phyloP scores from a whole-genome alignment of 306 rosid genomes.

The Pyrus betulifolia region DNA sequence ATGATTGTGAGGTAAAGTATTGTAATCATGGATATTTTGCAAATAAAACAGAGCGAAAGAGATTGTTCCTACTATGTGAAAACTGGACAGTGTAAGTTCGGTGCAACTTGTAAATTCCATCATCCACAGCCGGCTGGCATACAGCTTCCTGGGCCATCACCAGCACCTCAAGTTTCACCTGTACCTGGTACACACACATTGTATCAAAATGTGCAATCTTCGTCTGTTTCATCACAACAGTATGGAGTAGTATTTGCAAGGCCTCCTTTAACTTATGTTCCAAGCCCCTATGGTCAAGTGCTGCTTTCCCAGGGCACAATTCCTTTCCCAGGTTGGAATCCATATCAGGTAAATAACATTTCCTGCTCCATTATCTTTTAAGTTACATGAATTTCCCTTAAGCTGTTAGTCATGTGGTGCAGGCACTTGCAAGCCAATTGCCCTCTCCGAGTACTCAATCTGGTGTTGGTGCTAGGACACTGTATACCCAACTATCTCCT shows the following conservation, averaged over 20 bases:
- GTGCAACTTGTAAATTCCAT: slow-evolving; percentile 84
- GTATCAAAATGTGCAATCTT: slow-evolving; percentile 63
- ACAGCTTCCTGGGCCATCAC: slow-evolving; percentile 51
- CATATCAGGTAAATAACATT: slow-evolving; percentile 60
- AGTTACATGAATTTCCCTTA: slow-evolving; percentile 17
- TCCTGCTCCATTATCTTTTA: slow-evolving; percentile 15
- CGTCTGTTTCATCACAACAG: slow-evolving; percentile 65
- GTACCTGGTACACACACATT: slow-evolving; percentile 43
- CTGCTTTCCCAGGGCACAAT: slow-evolving; percentile 75
- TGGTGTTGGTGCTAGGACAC: slow-evolving; percentile 46
- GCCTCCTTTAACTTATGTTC: slow-evolving; percentile 68
- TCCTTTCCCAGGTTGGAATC: slow-evolving; percentile 68
- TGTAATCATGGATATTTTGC: slow-evolving; percentile 5
- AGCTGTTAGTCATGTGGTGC: slow-evolving; percentile 30
- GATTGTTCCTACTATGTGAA: slow-evolving; percentile 95
- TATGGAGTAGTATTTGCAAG: slow-evolving; percentile 77
- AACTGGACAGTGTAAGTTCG: slow-evolving; percentile 95
- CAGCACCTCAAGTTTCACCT: slow-evolving; percentile 50
- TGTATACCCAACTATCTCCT: slow-evolving; percentile 57
- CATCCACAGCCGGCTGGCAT: slow-evolving; percentile 76
- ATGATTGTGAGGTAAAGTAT: slow-evolving; percentile 1
- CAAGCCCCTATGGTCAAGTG: slow-evolving; percentile 69
- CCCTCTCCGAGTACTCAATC: slow-evolving; percentile 60
- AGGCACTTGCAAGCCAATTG: slow-evolving; percentile 62
- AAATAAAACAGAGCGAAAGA: slow-evolving; percentile 70